phyloP scores from a whole-genome alignment of 1,284 basidiomycete species.

The Lignosus rhinocerotis region DNA sequence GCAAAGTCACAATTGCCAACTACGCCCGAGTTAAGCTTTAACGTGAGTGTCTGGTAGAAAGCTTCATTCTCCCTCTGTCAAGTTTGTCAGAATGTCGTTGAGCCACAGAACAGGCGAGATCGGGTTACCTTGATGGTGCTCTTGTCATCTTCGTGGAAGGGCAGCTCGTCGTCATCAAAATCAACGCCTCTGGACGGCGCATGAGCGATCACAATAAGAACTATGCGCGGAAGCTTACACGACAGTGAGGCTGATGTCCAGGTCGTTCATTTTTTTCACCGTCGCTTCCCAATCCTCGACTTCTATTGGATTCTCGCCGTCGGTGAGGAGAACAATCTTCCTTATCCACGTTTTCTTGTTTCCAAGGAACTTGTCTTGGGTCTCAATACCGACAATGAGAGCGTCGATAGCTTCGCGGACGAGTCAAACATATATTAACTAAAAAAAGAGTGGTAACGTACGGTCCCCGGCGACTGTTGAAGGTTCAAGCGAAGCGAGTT shows the following conservation, averaged over 20 bases:
- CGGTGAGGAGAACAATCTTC: conserved; percentile 79
- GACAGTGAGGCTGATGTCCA: conserved; percentile 61
- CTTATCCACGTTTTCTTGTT: conserved; percentile 80
- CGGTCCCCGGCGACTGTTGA: conserved; percentile 68
- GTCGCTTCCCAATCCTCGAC: conserved; percentile 74
- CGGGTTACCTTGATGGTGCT: conserved; percentile 62
- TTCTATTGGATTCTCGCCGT: conserved; percentile 74
- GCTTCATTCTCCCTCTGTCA: conserved; percentile 72
- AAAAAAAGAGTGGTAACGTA: conserved; percentile 31
- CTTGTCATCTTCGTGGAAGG: conserved; percentile 69
- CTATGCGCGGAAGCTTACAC: conserved; percentile 48
- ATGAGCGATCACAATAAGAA: not conserved
- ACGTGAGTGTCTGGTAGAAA: conserved; percentile 66
- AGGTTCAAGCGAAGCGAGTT: conserved; percentile 66
- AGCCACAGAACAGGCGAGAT: not conserved
- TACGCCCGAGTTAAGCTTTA: conserved; percentile 47
- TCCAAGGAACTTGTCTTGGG: conserved; percentile 61
- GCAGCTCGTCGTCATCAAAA: conserved; percentile 77
- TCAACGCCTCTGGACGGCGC: conserved; percentile 67
- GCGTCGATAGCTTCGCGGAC: conserved; percentile 74
- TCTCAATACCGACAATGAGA: conserved; percentile 83
- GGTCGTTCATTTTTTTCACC: conserved; percentile 63
- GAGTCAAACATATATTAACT: not conserved
- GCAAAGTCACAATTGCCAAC: conserved; percentile 76
- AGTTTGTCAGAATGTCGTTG: conserved; percentile 6